phyloP scores from a whole-genome alignment of 2,329 filamentous ascomycete genomes.

The Phialocephala sp. region DNA sequence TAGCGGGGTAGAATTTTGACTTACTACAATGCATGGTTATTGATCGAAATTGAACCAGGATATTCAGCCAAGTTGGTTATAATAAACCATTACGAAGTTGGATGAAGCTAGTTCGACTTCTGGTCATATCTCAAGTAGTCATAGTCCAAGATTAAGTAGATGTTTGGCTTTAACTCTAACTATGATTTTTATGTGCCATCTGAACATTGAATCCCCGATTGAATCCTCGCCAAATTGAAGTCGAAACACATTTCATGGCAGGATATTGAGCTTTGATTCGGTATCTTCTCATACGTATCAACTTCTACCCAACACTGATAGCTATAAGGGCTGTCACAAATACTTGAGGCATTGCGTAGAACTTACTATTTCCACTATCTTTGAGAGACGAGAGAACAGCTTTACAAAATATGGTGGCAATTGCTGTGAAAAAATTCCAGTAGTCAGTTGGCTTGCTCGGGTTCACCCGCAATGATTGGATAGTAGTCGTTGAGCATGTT shows the following conservation, averaged over 20 bases:
- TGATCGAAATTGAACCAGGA: neutral
- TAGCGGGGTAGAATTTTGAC: too few species aligned
- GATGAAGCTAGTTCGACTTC: neutral
- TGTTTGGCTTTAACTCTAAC: neutral
- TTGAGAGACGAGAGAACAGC: too few species aligned
- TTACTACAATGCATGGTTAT: too few species aligned
- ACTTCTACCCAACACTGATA: too few species aligned
- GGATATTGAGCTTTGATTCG: neutral
- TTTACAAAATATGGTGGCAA: too few species aligned
- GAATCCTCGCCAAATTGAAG: neutral
- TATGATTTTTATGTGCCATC: neutral
- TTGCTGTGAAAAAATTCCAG: too few species aligned
- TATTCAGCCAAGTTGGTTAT: neutral
- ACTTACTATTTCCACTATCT: too few species aligned
- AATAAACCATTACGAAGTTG: too few species aligned
- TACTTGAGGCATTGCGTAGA: too few species aligned
- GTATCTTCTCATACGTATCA: neutral
- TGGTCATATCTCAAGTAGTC: neutral
- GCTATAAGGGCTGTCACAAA: too few species aligned
- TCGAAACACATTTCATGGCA: neutral
- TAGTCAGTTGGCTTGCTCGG: neutral
- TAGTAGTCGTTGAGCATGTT: neutral
- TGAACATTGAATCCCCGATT: neutral
- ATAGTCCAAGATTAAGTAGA: neutral
- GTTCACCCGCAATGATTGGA: neutral